Evolutionary conservation across 768 basidiomycete species (phyloP), one percentile per base, ranked within the genome.

Genomic region (Suillus discolor): DNA sequence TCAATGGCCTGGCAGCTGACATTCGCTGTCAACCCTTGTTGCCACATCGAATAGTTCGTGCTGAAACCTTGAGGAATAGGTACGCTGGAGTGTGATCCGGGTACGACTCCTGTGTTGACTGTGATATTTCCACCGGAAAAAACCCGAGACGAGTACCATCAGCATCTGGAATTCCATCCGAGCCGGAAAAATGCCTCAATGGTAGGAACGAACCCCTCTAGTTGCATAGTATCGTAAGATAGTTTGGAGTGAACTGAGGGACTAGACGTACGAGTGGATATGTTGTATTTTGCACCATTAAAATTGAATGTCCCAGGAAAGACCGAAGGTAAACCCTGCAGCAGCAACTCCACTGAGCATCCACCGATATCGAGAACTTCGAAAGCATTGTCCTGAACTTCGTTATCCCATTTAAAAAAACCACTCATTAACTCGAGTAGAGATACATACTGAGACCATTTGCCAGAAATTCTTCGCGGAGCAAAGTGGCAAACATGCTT

Each of bases 221-320:
- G 18, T 11, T 62, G 4, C 49, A n/a, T 49, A 55, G n/a, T 6
- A 23, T 39, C 6, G 8, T 0, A 49, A 23, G 7, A 20, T 5
- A 13, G 11, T 12, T 34, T 55, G 1, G 11, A 55, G 54, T 54
- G 18, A 55, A 11, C 31, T 55, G 12, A 20, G 31, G 4, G 11
- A 8, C 20, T 34, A 1, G 31, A 55, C 54, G 9, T 55, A 55
- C 54, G 16, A 20, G 54, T 55, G 31, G 71, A 71, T 11, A 67
- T 3, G 20, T 71, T 69, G 31, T 72, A 72, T 18, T 62, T 39
- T 44, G 23, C 71, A 18, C 66, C 66, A n/a, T 72, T 72, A 34
- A 71, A 72, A 16, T 63, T 47, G 11, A 65, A 53, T 28, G 68
- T 61, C 4, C 71, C 71, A 0, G 64, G 36, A 7, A n/a, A 61